Conservation (phyloP, 1,139 yeast species). For the Eremothecium gossypii region DNA sequence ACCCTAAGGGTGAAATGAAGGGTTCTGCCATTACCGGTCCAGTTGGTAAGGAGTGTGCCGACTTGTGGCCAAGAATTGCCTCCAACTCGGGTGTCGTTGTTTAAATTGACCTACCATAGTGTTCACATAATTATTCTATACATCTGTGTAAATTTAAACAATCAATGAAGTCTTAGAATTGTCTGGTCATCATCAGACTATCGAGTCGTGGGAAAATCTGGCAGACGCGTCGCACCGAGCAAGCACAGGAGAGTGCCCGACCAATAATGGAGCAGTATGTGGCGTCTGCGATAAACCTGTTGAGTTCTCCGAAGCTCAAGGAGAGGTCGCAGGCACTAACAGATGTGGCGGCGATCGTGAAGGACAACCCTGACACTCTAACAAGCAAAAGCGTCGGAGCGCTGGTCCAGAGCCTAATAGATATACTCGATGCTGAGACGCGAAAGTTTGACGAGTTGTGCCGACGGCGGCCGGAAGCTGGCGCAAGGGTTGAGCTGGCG, state of each 20-base stretch:
- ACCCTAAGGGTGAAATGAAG: conserved; percentile 99
- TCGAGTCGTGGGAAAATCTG: too few relatives aligned
- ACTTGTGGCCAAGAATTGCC: conserved; percentile 99
- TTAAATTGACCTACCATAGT: conserved; percentile 36
- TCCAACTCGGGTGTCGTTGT: conserved; percentile 99
- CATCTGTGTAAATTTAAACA: conserved; percentile 10
- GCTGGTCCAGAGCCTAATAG: conserved; percentile 35
- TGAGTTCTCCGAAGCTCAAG: conserved; percentile 41
- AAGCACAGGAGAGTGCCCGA: too few relatives aligned
- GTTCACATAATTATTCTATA: conserved; percentile 7
- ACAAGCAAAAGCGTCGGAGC: conserved; percentile 20
- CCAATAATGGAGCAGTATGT: conserved; percentile 2
- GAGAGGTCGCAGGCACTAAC: conserved; percentile 46
- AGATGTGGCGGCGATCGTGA: conserved; percentile 31
- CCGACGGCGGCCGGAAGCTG: conserved; percentile 6
- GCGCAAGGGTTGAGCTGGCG: conserved; percentile 25
- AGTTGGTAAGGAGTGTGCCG: conserved; percentile 99
- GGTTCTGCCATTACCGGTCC: conserved; percentile 99
- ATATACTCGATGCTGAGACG: conserved; percentile 37
- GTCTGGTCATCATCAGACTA: not conserved
- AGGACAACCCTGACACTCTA: conserved; percentile 17
- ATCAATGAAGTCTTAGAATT: conserved; percentile 4
- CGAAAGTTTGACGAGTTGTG: conserved; percentile 27
- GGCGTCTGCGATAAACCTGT: conserved; percentile 6
- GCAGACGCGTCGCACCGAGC: too few relatives aligned